Evolutionary conservation across 139 green algal genomes (phyloP).

Genomic region (Chlorella vulgaris): DNA sequence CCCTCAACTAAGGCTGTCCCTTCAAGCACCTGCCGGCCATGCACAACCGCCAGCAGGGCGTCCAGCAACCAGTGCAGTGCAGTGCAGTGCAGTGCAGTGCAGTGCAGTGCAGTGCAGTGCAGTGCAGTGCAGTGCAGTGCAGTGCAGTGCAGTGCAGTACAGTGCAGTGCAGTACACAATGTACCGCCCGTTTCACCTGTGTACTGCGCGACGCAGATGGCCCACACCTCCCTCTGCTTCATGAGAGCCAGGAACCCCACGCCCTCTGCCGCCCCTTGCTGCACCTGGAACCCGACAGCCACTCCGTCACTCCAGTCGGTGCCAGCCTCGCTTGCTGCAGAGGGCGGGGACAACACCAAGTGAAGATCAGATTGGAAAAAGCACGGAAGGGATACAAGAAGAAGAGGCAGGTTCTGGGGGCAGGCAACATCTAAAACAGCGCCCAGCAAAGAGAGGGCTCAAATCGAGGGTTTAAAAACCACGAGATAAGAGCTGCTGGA

Average conservation of each 20-base stretch:
- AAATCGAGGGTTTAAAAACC: no score
- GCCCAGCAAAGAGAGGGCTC: no score
- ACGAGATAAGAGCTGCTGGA: no score
- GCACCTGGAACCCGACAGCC: slow-evolving; percentile 17
- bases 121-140: no score
- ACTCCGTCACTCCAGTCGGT: slow-evolving; percentile 32
- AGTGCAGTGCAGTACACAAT: background rate
- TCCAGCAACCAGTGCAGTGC: no score
- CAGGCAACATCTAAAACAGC: no score
- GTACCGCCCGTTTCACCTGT: slow-evolving; percentile 68
- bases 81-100: no score
- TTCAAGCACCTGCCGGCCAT: no score
- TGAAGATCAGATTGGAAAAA: background rate
- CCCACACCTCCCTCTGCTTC: slow-evolving; percentile 63
- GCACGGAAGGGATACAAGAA: background rate
- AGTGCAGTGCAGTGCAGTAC: background rate
- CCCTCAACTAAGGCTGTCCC: no score
- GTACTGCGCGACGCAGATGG: slow-evolving; percentile 81
- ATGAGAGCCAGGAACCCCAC: slow-evolving; percentile 50
- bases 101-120: no score
- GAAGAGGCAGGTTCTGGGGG: no score
- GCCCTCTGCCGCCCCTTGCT: background rate
- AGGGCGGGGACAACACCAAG: background rate
- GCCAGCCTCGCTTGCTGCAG: slow-evolving; percentile 23
- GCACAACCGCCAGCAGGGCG: no score